Percentiles rank a stretch among this genome's conserved stretches.
Evolutionary conservation across 1,284 basidiomycete genomes (phyloP).

Genomic region (Cystobasidiaceae sp.): DNA sequence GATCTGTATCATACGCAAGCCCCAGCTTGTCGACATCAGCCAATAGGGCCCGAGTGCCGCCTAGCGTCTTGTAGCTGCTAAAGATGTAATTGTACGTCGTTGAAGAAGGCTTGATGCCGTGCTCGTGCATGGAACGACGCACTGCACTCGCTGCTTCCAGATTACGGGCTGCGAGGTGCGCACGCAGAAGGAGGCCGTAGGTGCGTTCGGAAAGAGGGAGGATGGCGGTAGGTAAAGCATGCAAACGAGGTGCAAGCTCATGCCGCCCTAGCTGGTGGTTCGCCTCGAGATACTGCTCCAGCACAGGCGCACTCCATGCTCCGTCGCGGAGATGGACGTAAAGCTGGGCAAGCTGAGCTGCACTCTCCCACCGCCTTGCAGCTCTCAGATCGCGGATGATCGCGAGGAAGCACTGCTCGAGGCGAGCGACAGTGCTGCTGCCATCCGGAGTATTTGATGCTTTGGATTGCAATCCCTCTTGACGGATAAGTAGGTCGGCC

Average conservation of each 20-base stretch:
- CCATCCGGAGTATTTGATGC: too few relatives aligned
- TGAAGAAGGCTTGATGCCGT: conserved; percentile 1
- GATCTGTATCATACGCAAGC: too few relatives aligned
- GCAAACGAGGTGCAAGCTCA: background rate
- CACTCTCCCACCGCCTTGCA: conserved; percentile 2
- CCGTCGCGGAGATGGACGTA: background rate
- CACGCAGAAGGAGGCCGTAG: conserved; percentile 35
- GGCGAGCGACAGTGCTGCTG: background rate
- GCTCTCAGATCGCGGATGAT: background rate
- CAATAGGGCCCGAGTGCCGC: too few relatives aligned
- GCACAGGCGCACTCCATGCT: background rate
- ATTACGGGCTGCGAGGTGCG: conserved; percentile 30
- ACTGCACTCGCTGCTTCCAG: conserved; percentile 31
- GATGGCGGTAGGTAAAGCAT: background rate
- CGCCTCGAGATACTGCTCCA: background rate
- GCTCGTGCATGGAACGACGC: background rate
- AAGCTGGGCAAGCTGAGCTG: background rate
- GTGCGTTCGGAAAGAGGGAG: background rate
- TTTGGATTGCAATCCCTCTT: too few relatives aligned
- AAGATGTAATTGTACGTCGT: conserved; percentile 3
- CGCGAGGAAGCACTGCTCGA: background rate
- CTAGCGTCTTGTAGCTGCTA: conserved; percentile 4
- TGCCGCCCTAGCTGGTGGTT: conserved; percentile 23
- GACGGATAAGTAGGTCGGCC: background rate
- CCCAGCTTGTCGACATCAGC: too few relatives aligned